Conservation (phyloP, 1,284 basidiomycete genomes). For the Leucoagaricus sp. region DNA sequence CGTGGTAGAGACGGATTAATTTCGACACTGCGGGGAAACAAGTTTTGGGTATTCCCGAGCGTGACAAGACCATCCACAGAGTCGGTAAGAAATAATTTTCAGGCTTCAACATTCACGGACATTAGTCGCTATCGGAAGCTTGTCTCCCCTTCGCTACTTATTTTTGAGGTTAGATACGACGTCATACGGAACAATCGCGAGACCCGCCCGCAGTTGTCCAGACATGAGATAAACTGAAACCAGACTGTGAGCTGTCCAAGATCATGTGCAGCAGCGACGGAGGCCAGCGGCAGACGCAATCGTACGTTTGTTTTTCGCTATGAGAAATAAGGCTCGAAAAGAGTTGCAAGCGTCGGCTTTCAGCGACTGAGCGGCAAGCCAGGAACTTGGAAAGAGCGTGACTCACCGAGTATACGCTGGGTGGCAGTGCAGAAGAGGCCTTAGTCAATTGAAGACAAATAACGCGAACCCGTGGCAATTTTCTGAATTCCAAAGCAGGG, state of each 20-base stretch:
- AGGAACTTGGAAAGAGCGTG: no score
- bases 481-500: neutral
- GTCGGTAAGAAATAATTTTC: neutral
- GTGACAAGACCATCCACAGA: slow-evolving; percentile 4
- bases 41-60: slow-evolving; percentile 1
- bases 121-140: neutral
- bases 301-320: no score
- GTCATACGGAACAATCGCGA: neutral
- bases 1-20: neutral
- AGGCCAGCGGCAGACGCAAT: no score
- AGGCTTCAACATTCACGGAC: neutral
- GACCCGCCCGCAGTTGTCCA: no score
- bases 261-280: neutral
- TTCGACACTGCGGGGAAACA: slow-evolving; percentile 10
- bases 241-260: neutral
- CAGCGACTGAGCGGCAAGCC: no score
- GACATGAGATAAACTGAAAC: neutral
- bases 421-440: neutral
- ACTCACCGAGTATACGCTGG: no score
- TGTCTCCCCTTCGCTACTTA: neutral
- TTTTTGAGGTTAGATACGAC: neutral
- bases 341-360: no score
- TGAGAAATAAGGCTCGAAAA: no score
- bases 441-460: neutral
- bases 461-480: slow-evolving; percentile 5